Base-by-base conservation (phyloP, 164 flowering plant species). In the Akebia trifoliata region DNA sequence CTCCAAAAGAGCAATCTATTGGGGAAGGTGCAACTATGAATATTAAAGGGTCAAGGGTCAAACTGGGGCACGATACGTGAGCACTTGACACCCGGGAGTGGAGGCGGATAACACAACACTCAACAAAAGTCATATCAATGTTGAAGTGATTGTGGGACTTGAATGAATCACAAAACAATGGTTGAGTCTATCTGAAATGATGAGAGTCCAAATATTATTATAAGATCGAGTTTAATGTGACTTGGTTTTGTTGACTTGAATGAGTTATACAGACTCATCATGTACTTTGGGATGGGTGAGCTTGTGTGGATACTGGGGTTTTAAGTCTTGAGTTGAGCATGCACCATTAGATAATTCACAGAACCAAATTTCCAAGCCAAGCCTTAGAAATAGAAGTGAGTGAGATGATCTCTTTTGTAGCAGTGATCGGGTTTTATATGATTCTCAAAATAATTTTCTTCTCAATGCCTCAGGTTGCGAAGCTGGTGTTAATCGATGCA, bases 401-500 rank as follows among this genome's bases (percentile, higher is more conserved):
- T 3, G 20, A 18, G 1, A 36, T 22, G 18, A 8, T 3, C 5
- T 24, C 24, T 36, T 36, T 46, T 30, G 24, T 37, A 14, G 22
- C 8, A 22, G 8, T 38, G 21, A 17, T 58, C 6, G n/a, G 9
- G 10, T 14, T 3, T 31, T 46, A 14, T 35, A 25, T 12, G 12
- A 31, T 48, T 53, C 43, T 14, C 43, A 42, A 3, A 14, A 2
- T 52, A 17, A 2, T 30, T 42, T 38, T n/a, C 28, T 56, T 29
- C 30, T 35, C 12, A 32, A 57, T 40, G 61, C 60, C 46, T 63
- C 74, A 93, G 99, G 96, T 93, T 15, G 78, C 72, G 54, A 83
- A 77, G 76, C 76, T 93, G 70, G 79, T 90, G 61, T 69, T 93
- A 67, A 81, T 93, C 55, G 97, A 84, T 72, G 97, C 97, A 49